Base-by-base conservation (phyloP, 805 yeast genomes). In the Metschnikowia sp. region DNA sequence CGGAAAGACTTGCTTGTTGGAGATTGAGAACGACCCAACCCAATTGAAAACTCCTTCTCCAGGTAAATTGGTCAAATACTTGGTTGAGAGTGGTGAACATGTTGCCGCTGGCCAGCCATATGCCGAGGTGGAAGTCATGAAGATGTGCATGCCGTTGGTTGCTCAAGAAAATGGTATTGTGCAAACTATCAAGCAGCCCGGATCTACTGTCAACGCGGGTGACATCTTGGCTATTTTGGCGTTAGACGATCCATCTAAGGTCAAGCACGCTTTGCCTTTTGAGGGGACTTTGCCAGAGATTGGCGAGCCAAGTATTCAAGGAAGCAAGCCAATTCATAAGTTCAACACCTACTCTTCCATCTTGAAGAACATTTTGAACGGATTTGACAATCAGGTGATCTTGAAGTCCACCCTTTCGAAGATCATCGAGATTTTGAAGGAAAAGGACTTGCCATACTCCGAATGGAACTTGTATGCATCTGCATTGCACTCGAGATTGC, bases 81-180 rank as follows among this genome's bases (percentile, higher is more conserved):
- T 94, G 57, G 96, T 94, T 52, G 98, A 95, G 64, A 86, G 84
- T 59, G 99, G 99, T 57, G 99, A 92, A 54, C 98, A 92, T 62
- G 80, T 94, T 59, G 71, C 69, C 44, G 83, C 94, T 50, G 98
- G 98, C 51, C 96, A 92, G 72, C 84, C 97, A 39, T 95, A 82
- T 63, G 99, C 99, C 36, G 99, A 94, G 74, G 97, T 94, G 48
- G 99, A 94, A 74, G 99, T 94, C 57, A 94, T 94, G 99, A 94
- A 94, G 72, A 94, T 94, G 99, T 90, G 91, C 70, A 94, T 94
- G 97, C 97, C 99, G 42, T 78, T 94, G 60, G 74, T 91, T 62
- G 92, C 97, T 18, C 88, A 84, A 68, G 99, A 92, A 68, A 86
- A 87, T 61, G 99, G 99, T 78, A 76, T 79, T 49, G 88, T 91